Percentiles rank a stretch among this genome's conserved stretches.
phyloP scores from a whole-genome alignment of 225 moss, liverwort and hornwort species.

The Polytrichum formosum region DNA sequence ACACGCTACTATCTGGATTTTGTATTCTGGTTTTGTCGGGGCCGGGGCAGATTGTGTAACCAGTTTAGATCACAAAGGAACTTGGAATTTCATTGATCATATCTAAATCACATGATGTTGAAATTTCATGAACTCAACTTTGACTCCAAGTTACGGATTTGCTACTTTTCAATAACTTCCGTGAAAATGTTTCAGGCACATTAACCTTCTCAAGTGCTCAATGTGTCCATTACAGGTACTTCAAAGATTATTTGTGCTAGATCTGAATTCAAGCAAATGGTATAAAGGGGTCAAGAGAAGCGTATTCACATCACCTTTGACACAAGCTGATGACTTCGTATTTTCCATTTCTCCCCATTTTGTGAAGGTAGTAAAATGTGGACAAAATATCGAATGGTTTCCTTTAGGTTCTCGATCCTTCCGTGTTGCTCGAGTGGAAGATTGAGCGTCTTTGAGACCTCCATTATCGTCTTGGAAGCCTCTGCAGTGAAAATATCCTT shows the following conservation, averaged over 20 bases:
- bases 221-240: too few species aligned
- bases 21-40: too few species aligned
- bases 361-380: not conserved
- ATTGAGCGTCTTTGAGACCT: not conserved
- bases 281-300: not conserved
- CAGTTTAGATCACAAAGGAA: too few species aligned
- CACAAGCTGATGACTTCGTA: constrained; percentile 1
- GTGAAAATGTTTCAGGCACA: too few species aligned
- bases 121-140: too few species aligned
- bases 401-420: not conserved
- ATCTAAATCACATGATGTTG: too few species aligned
- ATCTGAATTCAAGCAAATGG: not conserved
- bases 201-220: too few species aligned
- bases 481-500: not conserved
- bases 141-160: too few species aligned
- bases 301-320: constrained; percentile 2
- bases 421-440: not conserved
- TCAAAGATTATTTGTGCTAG: not conserved
- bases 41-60: too few species aligned
- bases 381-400: not conserved
- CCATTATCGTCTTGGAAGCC: not conserved
- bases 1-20: too few species aligned
- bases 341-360: constrained; percentile 4
- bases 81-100: too few species aligned
- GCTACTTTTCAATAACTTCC: too few species aligned